These are phyloP conservation scores for Acidiella bohemica DNA, from an alignment of 495 filamentous ascomycete species.

Conservation along the genomic window DNA sequence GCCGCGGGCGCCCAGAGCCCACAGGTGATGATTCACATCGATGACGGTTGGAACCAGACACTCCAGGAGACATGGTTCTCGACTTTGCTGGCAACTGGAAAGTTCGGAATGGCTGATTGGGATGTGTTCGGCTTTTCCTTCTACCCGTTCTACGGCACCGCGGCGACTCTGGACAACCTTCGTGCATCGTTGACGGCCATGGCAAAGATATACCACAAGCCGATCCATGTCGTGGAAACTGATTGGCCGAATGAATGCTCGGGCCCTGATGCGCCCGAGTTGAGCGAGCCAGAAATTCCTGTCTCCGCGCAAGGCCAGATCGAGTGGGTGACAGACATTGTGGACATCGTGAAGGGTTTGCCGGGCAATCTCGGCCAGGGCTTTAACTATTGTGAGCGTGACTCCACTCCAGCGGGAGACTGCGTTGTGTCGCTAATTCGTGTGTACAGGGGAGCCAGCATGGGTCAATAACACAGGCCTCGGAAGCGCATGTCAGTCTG, in stretches of 20 bases:
- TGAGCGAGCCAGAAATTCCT: constrained; percentile 27
- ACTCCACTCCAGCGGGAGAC: too few species aligned
- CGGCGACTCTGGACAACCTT: constrained; percentile 30
- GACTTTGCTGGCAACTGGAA: constrained; percentile 26
- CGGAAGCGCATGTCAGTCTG: constrained; percentile 27
- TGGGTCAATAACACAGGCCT: constrained; percentile 31
- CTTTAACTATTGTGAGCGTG: constrained; percentile 33
- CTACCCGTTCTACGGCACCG: constrained; percentile 37
- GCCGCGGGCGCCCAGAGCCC: constrained; percentile 23
- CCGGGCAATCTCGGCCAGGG: constrained; percentile 30
- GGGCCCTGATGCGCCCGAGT: constrained; percentile 26
- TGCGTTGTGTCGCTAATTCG: too few species aligned
- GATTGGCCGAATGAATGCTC: constrained; percentile 34
- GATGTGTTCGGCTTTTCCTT: constrained; percentile 34
- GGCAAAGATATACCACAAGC: constrained; percentile 32
- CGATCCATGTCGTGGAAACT: constrained; percentile 35
- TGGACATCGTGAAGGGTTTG: constrained; percentile 24
- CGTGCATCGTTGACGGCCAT: constrained; percentile 26
- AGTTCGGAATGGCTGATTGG: constrained; percentile 8
- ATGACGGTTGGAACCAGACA: constrained; percentile 34
- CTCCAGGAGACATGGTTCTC: constrained; percentile 35
- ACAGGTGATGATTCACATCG: constrained; percentile 36
- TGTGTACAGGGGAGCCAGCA: constrained; percentile 28
- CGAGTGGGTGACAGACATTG: constrained; percentile 29
- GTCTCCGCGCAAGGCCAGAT: constrained; percentile 30